Conservation (phyloP, 2,329 filamentous ascomycete genomes). For the Clarireedia hainanense region DNA sequence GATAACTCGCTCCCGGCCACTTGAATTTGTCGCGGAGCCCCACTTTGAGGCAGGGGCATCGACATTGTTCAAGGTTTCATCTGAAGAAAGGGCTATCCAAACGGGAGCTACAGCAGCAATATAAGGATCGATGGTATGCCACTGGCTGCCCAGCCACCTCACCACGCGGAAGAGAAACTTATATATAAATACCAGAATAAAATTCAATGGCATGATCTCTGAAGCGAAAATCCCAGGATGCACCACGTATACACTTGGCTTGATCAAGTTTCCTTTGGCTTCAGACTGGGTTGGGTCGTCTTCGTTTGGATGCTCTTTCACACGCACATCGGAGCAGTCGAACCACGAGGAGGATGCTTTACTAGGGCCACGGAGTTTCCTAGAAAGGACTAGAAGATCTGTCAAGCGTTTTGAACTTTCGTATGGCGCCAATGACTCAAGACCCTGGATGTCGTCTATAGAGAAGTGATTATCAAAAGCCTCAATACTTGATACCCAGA, state of each 20-base stretch:
- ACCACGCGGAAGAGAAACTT: constrained; percentile 58
- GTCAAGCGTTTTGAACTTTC: constrained; percentile 83
- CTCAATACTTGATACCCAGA: constrained; percentile 85
- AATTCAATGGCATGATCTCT: constrained; percentile 66
- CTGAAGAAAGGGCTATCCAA: constrained; percentile 66
- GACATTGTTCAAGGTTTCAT: constrained; percentile 51
- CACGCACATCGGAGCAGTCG: constrained; percentile 27
- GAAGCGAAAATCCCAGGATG: constrained; percentile 87
- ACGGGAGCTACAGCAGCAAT: constrained; percentile 66
- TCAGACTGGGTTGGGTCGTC: constrained; percentile 20
- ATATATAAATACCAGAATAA: constrained; percentile 64
- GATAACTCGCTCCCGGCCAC: constrained; percentile 54
- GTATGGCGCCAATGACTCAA: constrained; percentile 57
- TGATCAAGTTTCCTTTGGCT: constrained; percentile 18
- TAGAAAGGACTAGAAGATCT: constrained; percentile 72
- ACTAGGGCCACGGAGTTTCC: constrained; percentile 54
- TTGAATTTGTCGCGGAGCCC: constrained; percentile 63
- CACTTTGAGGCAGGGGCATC: constrained; percentile 63
- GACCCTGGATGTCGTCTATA: constrained; percentile 71
- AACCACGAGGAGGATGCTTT: constrained; percentile 52
- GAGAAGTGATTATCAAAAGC: constrained; percentile 40
- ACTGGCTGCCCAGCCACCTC: constrained; percentile 75
- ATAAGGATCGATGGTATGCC: constrained; percentile 76
- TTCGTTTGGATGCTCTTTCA: constrained; percentile 8
- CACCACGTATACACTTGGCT: constrained; percentile 63